Evolutionary conservation across 208 protist genomes (phyloP).

Genomic region (Wallacemonas collosoma): DNA sequence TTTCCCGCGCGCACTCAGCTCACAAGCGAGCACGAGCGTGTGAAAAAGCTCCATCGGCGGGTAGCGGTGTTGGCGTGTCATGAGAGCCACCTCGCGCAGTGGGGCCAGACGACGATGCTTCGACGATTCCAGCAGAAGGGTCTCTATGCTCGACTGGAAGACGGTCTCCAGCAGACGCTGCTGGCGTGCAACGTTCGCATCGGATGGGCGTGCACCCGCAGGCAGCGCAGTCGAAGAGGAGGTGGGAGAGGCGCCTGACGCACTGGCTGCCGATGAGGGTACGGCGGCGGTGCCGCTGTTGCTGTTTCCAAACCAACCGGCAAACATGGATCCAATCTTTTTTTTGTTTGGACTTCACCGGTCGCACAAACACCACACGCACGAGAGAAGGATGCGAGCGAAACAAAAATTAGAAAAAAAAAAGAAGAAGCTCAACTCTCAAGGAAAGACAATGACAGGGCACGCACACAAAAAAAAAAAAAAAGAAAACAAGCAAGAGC

Average conservation of each 20-base stretch:
- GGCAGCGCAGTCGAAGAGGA: neutral
- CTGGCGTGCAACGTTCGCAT: neutral
- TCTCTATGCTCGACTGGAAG: conserved; percentile 59
- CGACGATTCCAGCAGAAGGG: conserved; percentile 50
- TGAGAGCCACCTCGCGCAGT: conserved; percentile 57
- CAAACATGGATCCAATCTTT: neutral
- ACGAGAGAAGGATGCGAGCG: conserved; percentile 8
- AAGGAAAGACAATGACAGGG: neutral
- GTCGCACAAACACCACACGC: no score
- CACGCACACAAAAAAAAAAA: neutral
- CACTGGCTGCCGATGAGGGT: neutral
- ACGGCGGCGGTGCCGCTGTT: neutral
- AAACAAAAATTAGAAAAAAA: conserved; percentile 1
- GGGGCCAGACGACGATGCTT: conserved; percentile 43
- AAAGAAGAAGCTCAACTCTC: conserved; percentile 1
- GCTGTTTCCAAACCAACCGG: neutral
- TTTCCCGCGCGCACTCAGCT: conserved; percentile 27
- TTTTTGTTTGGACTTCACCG: neutral
- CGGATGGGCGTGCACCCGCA: neutral
- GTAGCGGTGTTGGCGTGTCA: conserved; percentile 44
- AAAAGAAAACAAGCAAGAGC: neutral
- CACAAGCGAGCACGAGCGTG: conserved; percentile 61
- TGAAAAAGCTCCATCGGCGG: conserved; percentile 50
- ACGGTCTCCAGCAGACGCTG: conserved; percentile 24
- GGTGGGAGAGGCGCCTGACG: neutral